Evolutionary conservation across 768 basidiomycete genomes (phyloP), one percentile per base, ranked within the genome.

Genomic region (Hemileccinum impolitum): DNA sequence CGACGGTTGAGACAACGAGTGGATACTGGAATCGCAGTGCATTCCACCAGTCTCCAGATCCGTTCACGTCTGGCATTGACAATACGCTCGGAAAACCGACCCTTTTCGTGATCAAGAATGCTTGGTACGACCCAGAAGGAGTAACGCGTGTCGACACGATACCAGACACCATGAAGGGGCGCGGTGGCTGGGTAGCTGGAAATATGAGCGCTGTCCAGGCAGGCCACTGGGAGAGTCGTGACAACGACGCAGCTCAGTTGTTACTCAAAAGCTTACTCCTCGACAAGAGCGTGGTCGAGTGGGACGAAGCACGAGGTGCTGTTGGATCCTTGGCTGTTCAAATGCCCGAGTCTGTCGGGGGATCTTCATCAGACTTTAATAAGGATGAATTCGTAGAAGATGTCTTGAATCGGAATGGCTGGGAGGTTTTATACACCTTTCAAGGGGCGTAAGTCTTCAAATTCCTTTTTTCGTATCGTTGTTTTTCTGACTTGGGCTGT

Each of bases 341-440:
- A 37, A 45, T 64, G 19, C 62, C 62, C 10, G 47, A 55, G 43
- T 47, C 48, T 6, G 28, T 55, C 25, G 40, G 34, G 18, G 18
- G 7, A 39, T 39, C 18, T 38, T 51, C 39, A 5, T 35, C 38
- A 35, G 36, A 61, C 26, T 30, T 63, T 28, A 50, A 60, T n/a
- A 54, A 47, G 9, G 69, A 71, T 14, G 53, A 62, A 3, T 54
- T 58, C 10, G 25, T 72, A 25, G 70, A 71, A 45, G 46, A 57
- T 12, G 23, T 67, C 18, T 44, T 75, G 32, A 62, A 62, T 40
- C 51, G 38, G 25, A 58, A 69, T 11, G 75, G 74, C 8, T 75
- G 67, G 64, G 67, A 69, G 45, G 64, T 69, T n/a, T 43, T 73
- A 36, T 62, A 72, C 48, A 75, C 73, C 26, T 75, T 69, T 55